Percentiles rank a stretch among this genome's conserved stretches.
These are phyloP conservation scores for Chondrostereum purpureum DNA, from an alignment of 1,284 basidiomycete species.

Conservation along the genomic window DNA sequence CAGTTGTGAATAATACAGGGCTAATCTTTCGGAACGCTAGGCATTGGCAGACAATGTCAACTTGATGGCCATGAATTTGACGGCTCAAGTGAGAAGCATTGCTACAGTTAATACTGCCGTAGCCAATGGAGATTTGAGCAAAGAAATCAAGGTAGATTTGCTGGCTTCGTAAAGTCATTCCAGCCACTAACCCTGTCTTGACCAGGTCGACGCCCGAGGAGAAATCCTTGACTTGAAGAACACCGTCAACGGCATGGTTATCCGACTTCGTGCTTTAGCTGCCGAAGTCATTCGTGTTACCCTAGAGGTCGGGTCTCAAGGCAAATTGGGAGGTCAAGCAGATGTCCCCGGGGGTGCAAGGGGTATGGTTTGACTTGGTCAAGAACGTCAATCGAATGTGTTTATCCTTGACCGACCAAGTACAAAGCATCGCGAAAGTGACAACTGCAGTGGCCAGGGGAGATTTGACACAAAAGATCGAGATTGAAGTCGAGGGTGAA, in stretches of 20 bases:
- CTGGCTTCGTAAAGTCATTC: no score
- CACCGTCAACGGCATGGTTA: conserved; percentile 90
- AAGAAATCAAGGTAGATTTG: conserved; percentile 93
- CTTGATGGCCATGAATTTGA: conserved; percentile 89
- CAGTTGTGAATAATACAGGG: conserved; percentile 73
- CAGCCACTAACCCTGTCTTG: conserved; percentile 75
- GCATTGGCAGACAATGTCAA: conserved; percentile 76
- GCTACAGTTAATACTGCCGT: conserved; percentile 86
- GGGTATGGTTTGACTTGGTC: conserved; percentile 91
- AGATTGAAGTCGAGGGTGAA: conserved; percentile 89
- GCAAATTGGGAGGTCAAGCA: conserved; percentile 84
- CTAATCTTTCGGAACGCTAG: conserved; percentile 25
- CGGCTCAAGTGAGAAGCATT: conserved; percentile 87
- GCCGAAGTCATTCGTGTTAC: conserved; percentile 84
- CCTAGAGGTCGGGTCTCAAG: conserved; percentile 83
- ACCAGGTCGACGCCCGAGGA: conserved; percentile 82
- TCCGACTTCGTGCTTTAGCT: conserved; percentile 80
- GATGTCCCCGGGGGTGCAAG: conserved; percentile 93
- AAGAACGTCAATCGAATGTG: conserved; percentile 93
- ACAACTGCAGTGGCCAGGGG: conserved; percentile 91
- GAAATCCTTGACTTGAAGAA: conserved; percentile 86
- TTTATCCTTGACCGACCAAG: conserved; percentile 89
- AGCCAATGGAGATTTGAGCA: conserved; percentile 87
- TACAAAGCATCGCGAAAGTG: conserved; percentile 86
- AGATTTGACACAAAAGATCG: conserved; percentile 85